Evolutionary conservation across 2,329 filamentous ascomycete genomes (phyloP).

Genomic region (Pyrenophora seminiperda): DNA sequence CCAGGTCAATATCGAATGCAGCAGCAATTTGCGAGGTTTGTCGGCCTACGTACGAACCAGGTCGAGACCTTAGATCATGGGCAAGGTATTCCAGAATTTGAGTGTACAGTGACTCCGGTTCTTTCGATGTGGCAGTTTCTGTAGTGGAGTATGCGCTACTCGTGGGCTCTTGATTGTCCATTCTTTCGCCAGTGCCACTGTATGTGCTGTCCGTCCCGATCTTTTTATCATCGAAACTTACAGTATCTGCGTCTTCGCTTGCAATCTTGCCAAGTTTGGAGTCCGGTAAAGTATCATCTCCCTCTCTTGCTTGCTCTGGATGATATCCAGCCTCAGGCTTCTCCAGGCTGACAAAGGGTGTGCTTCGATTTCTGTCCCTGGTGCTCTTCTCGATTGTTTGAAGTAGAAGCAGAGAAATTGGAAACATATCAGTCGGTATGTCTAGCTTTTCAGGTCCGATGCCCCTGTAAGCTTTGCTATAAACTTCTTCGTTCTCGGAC

Average conservation of each 20-base stretch:
- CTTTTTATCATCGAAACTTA: too few species aligned
- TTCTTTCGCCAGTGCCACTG: too few species aligned
- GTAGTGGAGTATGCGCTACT: too few species aligned
- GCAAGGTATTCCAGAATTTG: conserved; percentile 18
- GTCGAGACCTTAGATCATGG: conserved; percentile 17
- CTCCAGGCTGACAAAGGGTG: background rate
- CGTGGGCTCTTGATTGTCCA: too few species aligned
- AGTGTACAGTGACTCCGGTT: conserved; percentile 9
- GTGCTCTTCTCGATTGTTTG: conserved; percentile 22
- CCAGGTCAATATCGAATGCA: conserved; percentile 1
- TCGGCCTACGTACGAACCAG: conserved; percentile 28
- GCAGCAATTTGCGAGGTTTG: conserved; percentile 11
- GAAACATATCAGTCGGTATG: conserved; percentile 26
- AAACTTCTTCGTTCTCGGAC: conserved; percentile 25
- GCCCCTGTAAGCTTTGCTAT: conserved; percentile 21
- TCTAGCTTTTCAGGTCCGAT: conserved; percentile 21
- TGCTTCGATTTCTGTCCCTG: background rate
- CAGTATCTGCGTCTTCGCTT: too few species aligned
- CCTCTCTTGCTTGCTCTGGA: too few species aligned
- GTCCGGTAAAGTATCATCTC: too few species aligned
- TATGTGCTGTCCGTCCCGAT: too few species aligned
- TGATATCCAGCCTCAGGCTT: background rate
- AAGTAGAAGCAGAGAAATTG: conserved; percentile 25
- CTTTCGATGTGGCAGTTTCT: too few species aligned
- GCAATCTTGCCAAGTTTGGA: too few species aligned